phyloP scores from a whole-genome alignment of 2,329 filamentous ascomycete genomes.

The Pseudocercospora macadamiae region DNA sequence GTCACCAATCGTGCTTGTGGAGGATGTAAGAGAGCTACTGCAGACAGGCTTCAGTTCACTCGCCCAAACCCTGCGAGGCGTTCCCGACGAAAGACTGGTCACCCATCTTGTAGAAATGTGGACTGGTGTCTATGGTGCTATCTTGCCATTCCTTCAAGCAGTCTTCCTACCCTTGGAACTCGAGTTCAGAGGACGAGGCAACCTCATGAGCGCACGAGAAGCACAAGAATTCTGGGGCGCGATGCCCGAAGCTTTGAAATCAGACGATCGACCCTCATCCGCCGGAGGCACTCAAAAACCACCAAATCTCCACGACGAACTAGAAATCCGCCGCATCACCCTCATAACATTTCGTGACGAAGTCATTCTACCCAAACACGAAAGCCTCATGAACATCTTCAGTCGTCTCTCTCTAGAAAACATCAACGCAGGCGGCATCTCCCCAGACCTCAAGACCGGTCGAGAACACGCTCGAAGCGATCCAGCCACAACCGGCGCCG shows the following conservation, averaged over 20 bases:
- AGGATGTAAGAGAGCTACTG: slow-evolving; percentile 75
- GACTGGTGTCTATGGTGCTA: slow-evolving; percentile 87
- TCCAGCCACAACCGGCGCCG: slow-evolving; percentile 36
- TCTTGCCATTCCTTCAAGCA: slow-evolving; percentile 91
- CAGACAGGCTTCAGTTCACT: slow-evolving; percentile 82
- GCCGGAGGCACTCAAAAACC: slow-evolving; percentile 43
- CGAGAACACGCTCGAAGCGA: slow-evolving; percentile 37
- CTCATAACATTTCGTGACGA: slow-evolving; percentile 86
- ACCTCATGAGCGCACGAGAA: slow-evolving; percentile 75
- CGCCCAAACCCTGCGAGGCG: slow-evolving; percentile 77
- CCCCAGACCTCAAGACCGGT: slow-evolving; percentile 35
- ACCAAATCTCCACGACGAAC: slow-evolving; percentile 57
- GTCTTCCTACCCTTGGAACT: slow-evolving; percentile 92
- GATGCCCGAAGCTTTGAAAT: slow-evolving; percentile 51
- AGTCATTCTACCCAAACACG: slow-evolving; percentile 85
- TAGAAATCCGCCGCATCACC: slow-evolving; percentile 88
- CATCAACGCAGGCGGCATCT: slow-evolving; percentile 49
- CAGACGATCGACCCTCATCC: slow-evolving; percentile 48
- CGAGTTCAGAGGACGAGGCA: slow-evolving; percentile 84
- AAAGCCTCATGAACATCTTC: slow-evolving; percentile 85
- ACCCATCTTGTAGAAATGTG: slow-evolving; percentile 90
- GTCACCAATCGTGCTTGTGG: slow-evolving; percentile 70
- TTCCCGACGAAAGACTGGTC: slow-evolving; percentile 85
- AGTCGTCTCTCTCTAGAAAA: slow-evolving; percentile 86
- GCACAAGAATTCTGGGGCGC: slow-evolving; percentile 90